Evolutionary conservation across 1,139 yeast species (phyloP), one percentile per base, ranked within the genome.

Genomic region (Debaryomycetaceae sp.): DNA sequence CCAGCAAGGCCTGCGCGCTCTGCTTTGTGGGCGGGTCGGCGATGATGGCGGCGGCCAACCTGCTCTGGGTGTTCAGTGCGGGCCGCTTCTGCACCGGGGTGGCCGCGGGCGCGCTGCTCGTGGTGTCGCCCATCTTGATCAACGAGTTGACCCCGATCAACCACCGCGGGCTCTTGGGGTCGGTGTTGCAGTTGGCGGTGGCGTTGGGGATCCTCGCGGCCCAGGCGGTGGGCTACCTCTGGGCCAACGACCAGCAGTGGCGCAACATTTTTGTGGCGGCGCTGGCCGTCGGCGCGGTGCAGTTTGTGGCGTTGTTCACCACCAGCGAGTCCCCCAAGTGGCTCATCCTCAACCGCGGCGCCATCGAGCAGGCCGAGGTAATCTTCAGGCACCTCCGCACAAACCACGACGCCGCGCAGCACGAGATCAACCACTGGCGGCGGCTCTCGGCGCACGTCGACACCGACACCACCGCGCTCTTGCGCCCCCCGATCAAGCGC

Each of bases 301-400:
- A 62, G 34, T 58, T 56, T 35, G n/a, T 48, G 2, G 48, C 56
- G 19, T 43, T 63, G 16, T 52, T 58, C 40, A 51, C 64, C 2
- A 53, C 58, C 2, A 51, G 51, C 2, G 71, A 64, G 38, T 58
- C 65, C 18, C 70, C 70, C 3, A 63, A 62, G 42, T 64, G 71
- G 71, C 43, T 63, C 16, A 48, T 61, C 12, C 39, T 58, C 34
- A 48, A 52, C 29, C 44, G 45, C 5, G 58, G 60, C 6, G 61
- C 61, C 34, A 48, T 55, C 1, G 25, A 34, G 5, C 33, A 37
- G 7, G 71, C 71, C 3, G 50, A 54, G 2, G 28, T 32, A 3
- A 56, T 61, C 18, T 46, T 63, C 23, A 44, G 43, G 17, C 43
- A 41, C 13, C 43, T 61, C 26, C 42, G 70, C 22, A 49, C 66